Evolutionary conservation across 768 basidiomycete species (phyloP).

Genomic region (Russula griseocarnosa): DNA sequence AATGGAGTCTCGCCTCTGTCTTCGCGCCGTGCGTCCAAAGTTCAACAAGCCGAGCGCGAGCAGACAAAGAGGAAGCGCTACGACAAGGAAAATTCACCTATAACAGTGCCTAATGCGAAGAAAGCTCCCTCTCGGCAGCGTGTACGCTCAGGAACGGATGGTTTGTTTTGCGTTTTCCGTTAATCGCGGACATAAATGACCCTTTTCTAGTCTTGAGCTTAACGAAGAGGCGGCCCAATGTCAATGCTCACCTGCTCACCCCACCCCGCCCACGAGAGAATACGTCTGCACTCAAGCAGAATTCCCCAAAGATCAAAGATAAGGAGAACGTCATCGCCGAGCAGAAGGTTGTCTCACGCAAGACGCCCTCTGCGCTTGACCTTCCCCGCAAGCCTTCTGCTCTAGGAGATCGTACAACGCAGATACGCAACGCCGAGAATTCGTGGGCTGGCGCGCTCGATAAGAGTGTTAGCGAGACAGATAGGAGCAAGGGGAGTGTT

Average conservation of each 20-base stretch:
- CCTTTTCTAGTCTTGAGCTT: slow-evolving; percentile 10
- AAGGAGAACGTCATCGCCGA: slow-evolving; percentile 16
- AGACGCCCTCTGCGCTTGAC: slow-evolving; percentile 17
- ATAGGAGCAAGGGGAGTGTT: slow-evolving; percentile 32
- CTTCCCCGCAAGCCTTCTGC: slow-evolving; percentile 30
- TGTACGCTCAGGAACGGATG: slow-evolving; percentile 18
- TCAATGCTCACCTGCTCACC: slow-evolving; percentile 12
- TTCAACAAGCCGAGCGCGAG: slow-evolving; percentile 23
- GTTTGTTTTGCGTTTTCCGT: neutral
- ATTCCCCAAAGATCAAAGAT: slow-evolving; percentile 14
- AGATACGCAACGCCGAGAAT: slow-evolving; percentile 31
- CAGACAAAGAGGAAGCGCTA: slow-evolving; percentile 29
- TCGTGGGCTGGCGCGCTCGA: slow-evolving; percentile 15
- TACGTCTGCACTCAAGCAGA: neutral
- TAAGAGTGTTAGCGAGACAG: slow-evolving; percentile 31
- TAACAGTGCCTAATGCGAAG: neutral
- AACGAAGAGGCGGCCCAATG: slow-evolving; percentile 20
- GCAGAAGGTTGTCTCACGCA: slow-evolving; percentile 15
- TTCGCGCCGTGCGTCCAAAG: slow-evolving; percentile 28
- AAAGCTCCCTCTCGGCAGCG: slow-evolving; percentile 15
- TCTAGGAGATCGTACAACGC: slow-evolving; percentile 20
- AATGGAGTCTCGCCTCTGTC: slow-evolving; percentile 39
- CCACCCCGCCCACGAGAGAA: slow-evolving; percentile 16
- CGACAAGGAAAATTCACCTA: slow-evolving; percentile 39
- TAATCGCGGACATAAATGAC: neutral